Evolutionary conservation across 148 eudicot species (phyloP).

Genomic region (Pouteria glomerata): DNA sequence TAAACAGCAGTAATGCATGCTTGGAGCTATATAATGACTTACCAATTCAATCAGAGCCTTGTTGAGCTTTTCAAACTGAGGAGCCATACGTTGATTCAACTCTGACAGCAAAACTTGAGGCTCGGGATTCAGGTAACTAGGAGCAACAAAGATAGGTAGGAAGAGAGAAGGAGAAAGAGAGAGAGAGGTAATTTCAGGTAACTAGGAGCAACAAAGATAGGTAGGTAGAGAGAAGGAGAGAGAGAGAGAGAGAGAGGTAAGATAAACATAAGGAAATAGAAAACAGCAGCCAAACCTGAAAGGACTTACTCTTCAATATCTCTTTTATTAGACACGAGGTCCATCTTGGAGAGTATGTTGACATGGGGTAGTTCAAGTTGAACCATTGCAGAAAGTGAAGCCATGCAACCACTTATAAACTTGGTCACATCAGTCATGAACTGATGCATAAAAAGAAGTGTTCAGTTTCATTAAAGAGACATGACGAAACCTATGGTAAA

Average conservation of each 20-base stretch:
- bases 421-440: slow-evolving; percentile 96
- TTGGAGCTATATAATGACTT: slow-evolving; percentile 15
- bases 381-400: slow-evolving; percentile 94
- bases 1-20: neutral
- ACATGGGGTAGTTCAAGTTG: slow-evolving; percentile 91
- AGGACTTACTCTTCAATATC: slow-evolving; percentile 56
- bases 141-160: no score
- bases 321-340: slow-evolving; percentile 80
- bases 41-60: slow-evolving; percentile 76
- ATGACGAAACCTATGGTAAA: neutral
- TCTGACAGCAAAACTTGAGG: slow-evolving; percentile 53
- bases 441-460: slow-evolving; percentile 17
- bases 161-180: neutral
- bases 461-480: neutral
- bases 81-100: slow-evolving; percentile 75
- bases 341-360: slow-evolving; percentile 89
- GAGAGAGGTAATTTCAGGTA: slow-evolving; percentile 47
- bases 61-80: slow-evolving; percentile 80
- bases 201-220: slow-evolving; percentile 27
- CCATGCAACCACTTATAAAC: slow-evolving; percentile 94
- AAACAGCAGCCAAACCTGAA: slow-evolving; percentile 1
- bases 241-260: neutral
- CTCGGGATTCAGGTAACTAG: slow-evolving; percentile 72
- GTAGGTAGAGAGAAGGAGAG: no score
- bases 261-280: neutral